Evolutionary conservation across 768 basidiomycete genomes (phyloP).

Genomic region (Panus rudis): DNA sequence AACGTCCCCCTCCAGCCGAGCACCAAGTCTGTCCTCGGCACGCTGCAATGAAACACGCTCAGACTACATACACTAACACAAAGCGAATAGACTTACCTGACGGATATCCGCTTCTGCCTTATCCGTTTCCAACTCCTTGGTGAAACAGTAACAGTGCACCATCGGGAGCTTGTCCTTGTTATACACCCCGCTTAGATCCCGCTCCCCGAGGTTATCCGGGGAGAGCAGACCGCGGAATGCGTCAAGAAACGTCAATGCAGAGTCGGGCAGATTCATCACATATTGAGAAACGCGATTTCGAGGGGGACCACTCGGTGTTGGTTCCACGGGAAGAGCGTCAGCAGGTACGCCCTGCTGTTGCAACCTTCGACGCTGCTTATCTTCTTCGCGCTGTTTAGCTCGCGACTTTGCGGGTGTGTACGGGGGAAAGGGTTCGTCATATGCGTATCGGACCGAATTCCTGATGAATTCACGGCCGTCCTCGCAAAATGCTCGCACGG

Average conservation of each 20-base stretch:
- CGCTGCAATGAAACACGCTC: slow-evolving; percentile 38
- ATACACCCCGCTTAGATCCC: slow-evolving; percentile 42
- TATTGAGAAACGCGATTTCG: slow-evolving; percentile 72
- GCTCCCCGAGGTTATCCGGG: slow-evolving; percentile 31
- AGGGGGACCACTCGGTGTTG: slow-evolving; percentile 19
- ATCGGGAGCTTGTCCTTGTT: slow-evolving; percentile 56
- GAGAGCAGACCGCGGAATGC: slow-evolving; percentile 74
- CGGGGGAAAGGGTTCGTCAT: slow-evolving; percentile 54
- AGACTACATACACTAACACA: background rate
- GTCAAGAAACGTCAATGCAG: slow-evolving; percentile 83
- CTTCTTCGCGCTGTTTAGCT: slow-evolving; percentile 33
- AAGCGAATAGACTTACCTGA: slow-evolving; percentile 44
- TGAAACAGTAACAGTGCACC: slow-evolving; percentile 96
- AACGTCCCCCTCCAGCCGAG: slow-evolving; percentile 41
- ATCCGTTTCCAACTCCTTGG: slow-evolving; percentile 66
- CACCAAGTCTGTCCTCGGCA: slow-evolving; percentile 60
- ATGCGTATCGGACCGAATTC: slow-evolving; percentile 41
- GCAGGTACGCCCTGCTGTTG: slow-evolving; percentile 15
- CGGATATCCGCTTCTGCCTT: slow-evolving; percentile 73
- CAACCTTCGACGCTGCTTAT: slow-evolving; percentile 11
- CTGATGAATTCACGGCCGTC: slow-evolving; percentile 88
- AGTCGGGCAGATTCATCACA: slow-evolving; percentile 97
- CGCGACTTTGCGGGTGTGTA: slow-evolving; percentile 6
- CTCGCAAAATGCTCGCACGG: slow-evolving; percentile 67
- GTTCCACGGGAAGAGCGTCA: background rate